Percentiles rank a stretch among this genome's conserved stretches.
These are phyloP conservation scores for Didymella arachidicola DNA, from an alignment of 2,329 filamentous ascomycete species.

Conservation along the genomic window DNA sequence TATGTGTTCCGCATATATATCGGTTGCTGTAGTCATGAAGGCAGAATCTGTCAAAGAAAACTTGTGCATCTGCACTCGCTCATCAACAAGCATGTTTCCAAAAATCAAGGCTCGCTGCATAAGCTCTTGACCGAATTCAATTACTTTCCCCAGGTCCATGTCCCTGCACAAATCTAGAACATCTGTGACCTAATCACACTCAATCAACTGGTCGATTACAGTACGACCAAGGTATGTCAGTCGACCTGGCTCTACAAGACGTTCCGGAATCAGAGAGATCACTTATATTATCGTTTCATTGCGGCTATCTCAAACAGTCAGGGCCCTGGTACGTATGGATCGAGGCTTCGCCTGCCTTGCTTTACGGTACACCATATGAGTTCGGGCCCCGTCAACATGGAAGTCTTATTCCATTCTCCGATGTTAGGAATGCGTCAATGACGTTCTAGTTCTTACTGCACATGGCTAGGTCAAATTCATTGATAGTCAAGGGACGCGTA, in stretches of 20 bases:
- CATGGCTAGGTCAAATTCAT: neutral
- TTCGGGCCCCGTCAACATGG: too few species aligned
- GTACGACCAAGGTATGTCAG: neutral
- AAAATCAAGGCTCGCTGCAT: neutral
- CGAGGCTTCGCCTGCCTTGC: too few species aligned
- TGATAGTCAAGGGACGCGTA: neutral
- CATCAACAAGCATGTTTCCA: neutral
- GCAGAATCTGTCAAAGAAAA: neutral
- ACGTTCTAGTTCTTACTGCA: too few species aligned
- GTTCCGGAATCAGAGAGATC: neutral
- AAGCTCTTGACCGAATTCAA: neutral
- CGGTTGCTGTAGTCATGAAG: neutral
- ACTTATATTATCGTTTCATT: neutral
- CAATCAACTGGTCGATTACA: neutral
- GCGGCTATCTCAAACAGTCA: neutral
- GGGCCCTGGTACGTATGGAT: neutral
- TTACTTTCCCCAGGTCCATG: neutral
- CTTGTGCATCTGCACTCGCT: neutral
- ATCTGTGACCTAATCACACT: neutral
- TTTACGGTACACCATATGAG: too few species aligned
- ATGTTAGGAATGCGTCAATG: too few species aligned
- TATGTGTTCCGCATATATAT: neutral
- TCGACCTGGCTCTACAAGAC: neutral
- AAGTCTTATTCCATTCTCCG: too few species aligned
- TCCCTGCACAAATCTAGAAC: neutral